Percentiles rank a stretch among this genome's conserved stretches.
Evolutionary conservation across 2,329 filamentous ascomycete species (phyloP).

Genomic region (Sporothrix humicola): DNA sequence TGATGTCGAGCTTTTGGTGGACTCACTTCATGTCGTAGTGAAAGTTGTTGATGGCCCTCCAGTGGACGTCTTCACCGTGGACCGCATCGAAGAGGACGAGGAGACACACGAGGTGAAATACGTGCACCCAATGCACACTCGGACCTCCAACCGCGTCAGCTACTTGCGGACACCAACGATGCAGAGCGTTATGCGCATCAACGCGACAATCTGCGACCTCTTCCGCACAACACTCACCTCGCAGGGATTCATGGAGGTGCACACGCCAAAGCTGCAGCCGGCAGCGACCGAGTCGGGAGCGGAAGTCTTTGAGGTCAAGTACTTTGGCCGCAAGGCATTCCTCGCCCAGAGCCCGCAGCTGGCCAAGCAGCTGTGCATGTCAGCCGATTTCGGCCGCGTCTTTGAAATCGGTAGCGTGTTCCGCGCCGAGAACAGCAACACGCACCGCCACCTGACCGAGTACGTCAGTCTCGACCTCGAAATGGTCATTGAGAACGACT

Average conservation of each 20-base stretch:
- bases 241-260: constrained; percentile 86
- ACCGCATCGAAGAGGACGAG: constrained; percentile 47
- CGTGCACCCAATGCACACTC: constrained; percentile 68
- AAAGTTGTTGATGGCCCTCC: constrained; percentile 55
- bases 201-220: constrained; percentile 77
- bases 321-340: constrained; percentile 87
- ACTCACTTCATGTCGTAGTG: constrained; percentile 59
- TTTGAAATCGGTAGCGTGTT: constrained; percentile 92
- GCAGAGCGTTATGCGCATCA: constrained; percentile 86
- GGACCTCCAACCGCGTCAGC: constrained; percentile 78
- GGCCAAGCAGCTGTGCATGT: constrained; percentile 91
- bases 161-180: constrained; percentile 85
- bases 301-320: constrained; percentile 89
- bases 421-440: constrained; percentile 94
- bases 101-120: constrained; percentile 57
- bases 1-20: constrained; percentile 75
- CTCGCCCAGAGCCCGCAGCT: constrained; percentile 90
- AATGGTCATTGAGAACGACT: constrained; percentile 88
- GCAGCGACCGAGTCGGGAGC: constrained; percentile 89
- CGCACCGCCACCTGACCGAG: constrained; percentile 90
- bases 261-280: constrained; percentile 89
- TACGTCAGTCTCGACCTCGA: constrained; percentile 93
- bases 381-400: constrained; percentile 85
- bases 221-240: constrained; percentile 79
- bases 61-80: constrained; percentile 58